Conservation (phyloP, 257 asterid species). For the Marsdenia floribunda region DNA sequence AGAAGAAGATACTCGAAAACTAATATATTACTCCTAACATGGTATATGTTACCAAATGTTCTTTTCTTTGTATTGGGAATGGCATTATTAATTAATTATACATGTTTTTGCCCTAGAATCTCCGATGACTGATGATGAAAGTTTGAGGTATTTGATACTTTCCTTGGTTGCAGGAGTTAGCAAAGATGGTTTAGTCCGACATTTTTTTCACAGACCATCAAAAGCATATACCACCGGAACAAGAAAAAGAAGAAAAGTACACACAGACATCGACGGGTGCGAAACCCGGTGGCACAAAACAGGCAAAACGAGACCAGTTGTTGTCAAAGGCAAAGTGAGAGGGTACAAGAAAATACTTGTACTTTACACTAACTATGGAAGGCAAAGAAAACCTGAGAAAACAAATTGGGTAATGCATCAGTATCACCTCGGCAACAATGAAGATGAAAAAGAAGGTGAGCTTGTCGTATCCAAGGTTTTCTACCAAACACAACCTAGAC, state of each 20-base stretch:
- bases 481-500: slow-evolving; percentile 46
- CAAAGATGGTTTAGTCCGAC: slow-evolving; percentile 38
- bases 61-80: no score
- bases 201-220: slow-evolving; percentile 46
- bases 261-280: slow-evolving; percentile 32
- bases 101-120: background rate
- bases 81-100: background rate
- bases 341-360: slow-evolving; percentile 49
- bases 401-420: slow-evolving; percentile 53
- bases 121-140: background rate
- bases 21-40: no score
- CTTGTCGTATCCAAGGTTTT: slow-evolving; percentile 42
- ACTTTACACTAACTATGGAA: slow-evolving; percentile 41
- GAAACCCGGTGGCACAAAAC: slow-evolving; percentile 50
- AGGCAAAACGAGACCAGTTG: slow-evolving; percentile 40
- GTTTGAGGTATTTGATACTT: background rate
- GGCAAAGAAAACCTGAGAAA: slow-evolving; percentile 42
- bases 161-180: slow-evolving; percentile 27
- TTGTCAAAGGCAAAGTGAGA: slow-evolving; percentile 33
- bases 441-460: slow-evolving; percentile 47
- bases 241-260: slow-evolving; percentile 43
- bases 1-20: no score
- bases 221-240: slow-evolving; percentile 48
- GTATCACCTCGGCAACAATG: slow-evolving; percentile 45
- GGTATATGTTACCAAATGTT: no score